A percentile compares a stretch with the other conserved stretches of the same genome.
phyloP scores from a whole-genome alignment of 176 grass and related monocot genomes.

The Bolboschoenus planiculmis region DNA sequence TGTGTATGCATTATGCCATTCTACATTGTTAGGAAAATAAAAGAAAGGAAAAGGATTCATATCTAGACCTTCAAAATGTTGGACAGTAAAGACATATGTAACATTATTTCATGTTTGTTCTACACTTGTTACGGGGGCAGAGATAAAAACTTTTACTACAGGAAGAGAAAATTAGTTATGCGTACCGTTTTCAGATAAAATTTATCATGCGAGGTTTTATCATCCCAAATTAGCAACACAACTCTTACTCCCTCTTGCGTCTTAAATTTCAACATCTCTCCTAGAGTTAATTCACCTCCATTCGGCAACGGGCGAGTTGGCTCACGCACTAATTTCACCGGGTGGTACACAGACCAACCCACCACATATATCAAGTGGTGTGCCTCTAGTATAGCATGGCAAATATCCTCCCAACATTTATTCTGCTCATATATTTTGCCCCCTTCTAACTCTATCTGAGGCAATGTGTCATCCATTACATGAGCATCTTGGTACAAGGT shows the following conservation, averaged over 20 bases:
- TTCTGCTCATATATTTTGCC: conserved; percentile 65
- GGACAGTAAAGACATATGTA: too few relatives aligned
- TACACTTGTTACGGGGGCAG: background rate
- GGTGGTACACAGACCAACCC: conserved; percentile 84
- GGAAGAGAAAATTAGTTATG: conserved; percentile 15
- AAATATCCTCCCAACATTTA: conserved; percentile 95
- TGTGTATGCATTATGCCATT: conserved; percentile 96
- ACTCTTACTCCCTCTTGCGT: conserved; percentile 84
- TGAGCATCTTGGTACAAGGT: conserved; percentile 94
- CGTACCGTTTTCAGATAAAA: conserved; percentile 89
- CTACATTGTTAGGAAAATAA: conserved; percentile 45
- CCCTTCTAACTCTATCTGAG: conserved; percentile 58
- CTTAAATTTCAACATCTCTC: conserved; percentile 76
- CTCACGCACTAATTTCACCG: conserved; percentile 65
- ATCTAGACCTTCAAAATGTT: background rate
- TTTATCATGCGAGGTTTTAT: conserved; percentile 93
- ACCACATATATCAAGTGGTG: conserved; percentile 90
- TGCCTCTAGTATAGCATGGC: conserved; percentile 78
- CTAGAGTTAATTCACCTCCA: conserved; percentile 44
- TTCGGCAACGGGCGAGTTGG: conserved; percentile 41
- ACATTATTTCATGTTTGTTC: background rate
- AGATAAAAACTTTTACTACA: background rate
- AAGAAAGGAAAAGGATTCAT: background rate
- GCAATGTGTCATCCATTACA: conserved; percentile 50
- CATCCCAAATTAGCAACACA: conserved; percentile 92